Conservation (phyloP, 352 stramenopile species). For the Phytophthora macrochlamydospora region DNA sequence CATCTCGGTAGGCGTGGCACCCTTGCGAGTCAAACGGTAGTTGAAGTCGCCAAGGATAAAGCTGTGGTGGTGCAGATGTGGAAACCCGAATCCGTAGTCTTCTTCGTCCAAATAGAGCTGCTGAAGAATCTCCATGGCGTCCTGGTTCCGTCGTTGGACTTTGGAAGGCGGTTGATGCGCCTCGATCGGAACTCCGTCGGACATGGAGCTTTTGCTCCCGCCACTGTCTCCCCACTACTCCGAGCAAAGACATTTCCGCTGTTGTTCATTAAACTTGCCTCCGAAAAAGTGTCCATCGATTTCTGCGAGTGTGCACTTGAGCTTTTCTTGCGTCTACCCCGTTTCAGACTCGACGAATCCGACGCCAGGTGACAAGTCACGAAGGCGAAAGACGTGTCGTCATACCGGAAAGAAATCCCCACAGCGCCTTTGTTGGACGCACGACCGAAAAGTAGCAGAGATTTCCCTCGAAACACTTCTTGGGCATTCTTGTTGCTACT, state of each 20-base stretch:
- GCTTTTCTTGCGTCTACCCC: conserved; percentile 38
- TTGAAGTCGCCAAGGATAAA: conserved; percentile 92
- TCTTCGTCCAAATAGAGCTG: conserved; percentile 82
- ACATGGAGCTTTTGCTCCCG: conserved; percentile 18
- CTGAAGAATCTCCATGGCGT: conserved; percentile 83
- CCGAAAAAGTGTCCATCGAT: conserved; percentile 11
- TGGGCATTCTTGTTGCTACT: conserved; percentile 64
- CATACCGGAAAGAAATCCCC: conserved; percentile 87
- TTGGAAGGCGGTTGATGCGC: conserved; percentile 61
- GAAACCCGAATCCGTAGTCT: conserved; percentile 86
- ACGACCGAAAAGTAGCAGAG: conserved; percentile 74
- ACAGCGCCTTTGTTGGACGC: conserved; percentile 92
- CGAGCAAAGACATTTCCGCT: conserved; percentile 12
- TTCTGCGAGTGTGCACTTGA: conserved; percentile 25
- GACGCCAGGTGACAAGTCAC: conserved; percentile 89
- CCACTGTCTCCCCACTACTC: conserved; percentile 29
- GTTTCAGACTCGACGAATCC: conserved; percentile 68
- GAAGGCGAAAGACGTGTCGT: conserved; percentile 89
- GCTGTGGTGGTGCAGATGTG: conserved; percentile 83
- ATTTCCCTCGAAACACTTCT: conserved; percentile 82
- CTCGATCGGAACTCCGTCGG: conserved; percentile 9
- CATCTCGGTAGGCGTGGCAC: conserved; percentile 56
- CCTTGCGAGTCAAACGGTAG: conserved; percentile 79
- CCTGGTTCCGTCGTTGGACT: conserved; percentile 78
- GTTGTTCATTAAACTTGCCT: conserved; percentile 11